Evolutionary conservation across 2,329 filamentous ascomycete genomes (phyloP), one percentile per base, ranked within the genome.

Genomic region (Sporothrix variecibatus): DNA sequence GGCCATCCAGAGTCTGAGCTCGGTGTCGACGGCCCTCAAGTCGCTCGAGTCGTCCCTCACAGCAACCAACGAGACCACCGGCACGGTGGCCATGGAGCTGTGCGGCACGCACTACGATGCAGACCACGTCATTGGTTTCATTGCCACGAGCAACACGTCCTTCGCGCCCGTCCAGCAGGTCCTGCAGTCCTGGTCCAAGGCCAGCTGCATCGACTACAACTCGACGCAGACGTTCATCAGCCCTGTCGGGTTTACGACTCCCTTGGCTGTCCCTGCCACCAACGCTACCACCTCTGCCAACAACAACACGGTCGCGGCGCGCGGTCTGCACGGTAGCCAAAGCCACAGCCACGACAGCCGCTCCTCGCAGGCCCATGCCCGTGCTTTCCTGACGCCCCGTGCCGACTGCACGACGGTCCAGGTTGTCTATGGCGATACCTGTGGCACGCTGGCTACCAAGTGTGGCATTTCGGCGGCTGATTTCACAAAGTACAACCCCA

Each of bases 1-100:
- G 62, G 78, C 75, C 72, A 75, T 82, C 62, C 62, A 81, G 28
- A 77, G 76, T 72, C 23, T 40, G 20, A 60, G 70, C 11, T 77
- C 79, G 40, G 40, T 43, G 40, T 31, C n/a, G 7, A 28, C 31
- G 40, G 26, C 17, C 31, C 78, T 83, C n/a, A 69, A 72, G 67
- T 72, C 72, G 4, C 78, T 83, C 8, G 71, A 81, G 65, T 73
- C 80, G 58, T 78, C 75, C 53, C 75, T 80, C 23, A 74, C 75
- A 40, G 75, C 74, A 5, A 72, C 79, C 69, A 73, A 79, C 46
- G 73, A 78, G 68, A 75, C 77, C n/a, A 77, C 79, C 28, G 77
- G 77, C 1, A 80, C 76, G 64, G 53, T 83, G 70, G 81, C 80
- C 34, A 81, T 83, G 77, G 81, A 84, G 77, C 80, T 83, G 58